Base-by-base conservation (phyloP, 1,284 basidiomycete genomes). In the Ceraceosorus guamensis region DNA sequence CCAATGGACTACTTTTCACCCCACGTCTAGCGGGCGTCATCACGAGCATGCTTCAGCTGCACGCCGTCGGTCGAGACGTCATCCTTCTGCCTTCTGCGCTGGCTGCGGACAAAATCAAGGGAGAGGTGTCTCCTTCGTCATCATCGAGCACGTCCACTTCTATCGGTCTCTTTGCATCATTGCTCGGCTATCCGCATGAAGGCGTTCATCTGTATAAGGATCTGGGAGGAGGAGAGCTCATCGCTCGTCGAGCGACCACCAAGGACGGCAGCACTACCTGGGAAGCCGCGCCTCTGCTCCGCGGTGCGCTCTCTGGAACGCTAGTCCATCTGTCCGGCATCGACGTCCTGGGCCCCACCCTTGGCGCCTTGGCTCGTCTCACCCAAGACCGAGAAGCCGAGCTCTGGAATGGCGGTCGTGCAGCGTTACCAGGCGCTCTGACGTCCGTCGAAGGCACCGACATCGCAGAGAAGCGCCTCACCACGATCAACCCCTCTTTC, bases 201-300 rank as follows among this genome's bases (percentile, higher is more conserved):
- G 64, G 70, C 3, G 57, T 77, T 1, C 76, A 76, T 66, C 65
- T 78, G 2, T 77, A 71, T 65, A 77, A 78, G 53, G 77, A 78
- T 46, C 53, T 78, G 0, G 64, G 69, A 11, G 77, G 77, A 7
- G 65, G 68, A 10, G 77, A 78, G 62, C 62, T 78, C 10, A 46
- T 75, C 16, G 73, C 73, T 69, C 63, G 73, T n/a, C 60, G 72
- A 5, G 63, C 65, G 6, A 76, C 73, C 2, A 64, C 64, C 5
- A 59, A 62, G 18, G 72, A 75, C 31, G 73, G 73, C 5, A 61
- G 62, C 35, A 76, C 73, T 1, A 67, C 68, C 0, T 77, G 73
- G 71, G 68, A 71, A 56, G 68, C 73, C 2, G 68, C 70, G 32
- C 66, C 71, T 7, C 59, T 78, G 3, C 63, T 69, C 4, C 49